phyloP scores from a whole-genome alignment of 176 grass and related monocot genomes.

The Microstegium vimineum region DNA sequence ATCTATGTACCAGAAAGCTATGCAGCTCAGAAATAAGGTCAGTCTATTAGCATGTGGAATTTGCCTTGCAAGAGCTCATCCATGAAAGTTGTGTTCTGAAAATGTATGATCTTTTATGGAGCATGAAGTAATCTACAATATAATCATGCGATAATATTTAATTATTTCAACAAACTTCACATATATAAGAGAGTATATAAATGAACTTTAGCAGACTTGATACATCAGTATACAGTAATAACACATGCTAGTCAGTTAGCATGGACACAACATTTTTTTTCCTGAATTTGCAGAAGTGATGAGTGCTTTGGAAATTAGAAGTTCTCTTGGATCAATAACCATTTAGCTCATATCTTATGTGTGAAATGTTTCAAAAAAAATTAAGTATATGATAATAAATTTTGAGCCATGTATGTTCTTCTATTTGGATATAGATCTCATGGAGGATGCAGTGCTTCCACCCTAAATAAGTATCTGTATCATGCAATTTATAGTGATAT shows the following conservation, averaged over 20 bases:
- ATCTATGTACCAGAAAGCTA: conserved; percentile 93
- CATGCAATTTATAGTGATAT: background rate
- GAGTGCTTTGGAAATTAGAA: background rate
- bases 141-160: background rate
- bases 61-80: background rate
- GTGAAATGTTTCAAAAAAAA: background rate
- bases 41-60: conserved; percentile 30
- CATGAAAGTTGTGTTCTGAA: background rate
- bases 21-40: conserved; percentile 58
- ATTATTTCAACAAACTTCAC: background rate
- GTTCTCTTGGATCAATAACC: background rate
- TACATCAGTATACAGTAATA: no score
- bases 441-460: background rate
- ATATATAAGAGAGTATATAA: background rate
- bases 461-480: background rate
- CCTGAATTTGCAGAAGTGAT: background rate
- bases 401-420: background rate
- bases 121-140: background rate
- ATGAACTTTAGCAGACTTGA: no score
- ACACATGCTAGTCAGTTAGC: no score
- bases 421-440: background rate
- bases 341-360: background rate
- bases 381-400: background rate
- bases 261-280: background rate
- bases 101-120: background rate